A percentile compares a stretch with the other conserved stretches of the same genome.
Evolutionary conservation across 2,329 filamentous ascomycete genomes (phyloP).

Genomic region (Thelonectria blattea): DNA sequence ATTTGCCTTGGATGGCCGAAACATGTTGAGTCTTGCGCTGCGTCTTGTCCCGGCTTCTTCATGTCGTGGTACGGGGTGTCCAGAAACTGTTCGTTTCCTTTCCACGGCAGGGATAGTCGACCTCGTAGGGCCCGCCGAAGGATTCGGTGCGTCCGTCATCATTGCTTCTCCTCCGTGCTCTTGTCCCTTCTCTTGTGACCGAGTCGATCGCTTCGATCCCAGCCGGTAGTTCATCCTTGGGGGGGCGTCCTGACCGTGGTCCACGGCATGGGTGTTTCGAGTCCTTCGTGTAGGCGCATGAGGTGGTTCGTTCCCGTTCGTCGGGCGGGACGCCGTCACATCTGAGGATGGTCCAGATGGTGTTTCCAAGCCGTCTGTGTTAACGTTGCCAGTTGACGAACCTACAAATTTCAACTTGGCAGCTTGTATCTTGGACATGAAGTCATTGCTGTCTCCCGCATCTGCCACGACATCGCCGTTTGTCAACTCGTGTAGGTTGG

Average conservation of each 20-base stretch:
- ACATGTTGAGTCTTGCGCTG: constrained; percentile 73
- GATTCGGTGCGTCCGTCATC: constrained; percentile 49
- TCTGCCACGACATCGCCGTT: constrained; percentile 50
- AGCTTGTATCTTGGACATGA: constrained; percentile 62
- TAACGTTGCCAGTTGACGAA: constrained; percentile 45
- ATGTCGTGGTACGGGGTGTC: constrained; percentile 68
- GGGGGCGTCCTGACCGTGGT: constrained; percentile 62
- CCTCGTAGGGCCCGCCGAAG: constrained; percentile 44
- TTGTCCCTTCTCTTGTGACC: constrained; percentile 45
- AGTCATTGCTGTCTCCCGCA: constrained; percentile 55
- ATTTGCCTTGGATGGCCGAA: constrained; percentile 73
- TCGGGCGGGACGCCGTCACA: constrained; percentile 31
- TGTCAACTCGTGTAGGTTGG: constrained; percentile 49
- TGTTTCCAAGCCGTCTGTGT: constrained; percentile 68
- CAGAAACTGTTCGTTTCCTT: constrained; percentile 91
- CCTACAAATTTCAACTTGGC: constrained; percentile 54
- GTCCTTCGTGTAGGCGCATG: constrained; percentile 60
- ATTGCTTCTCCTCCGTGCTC: constrained; percentile 46
- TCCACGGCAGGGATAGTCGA: constrained; percentile 59
- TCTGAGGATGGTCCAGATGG: constrained; percentile 49
- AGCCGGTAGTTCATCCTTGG: constrained; percentile 68
- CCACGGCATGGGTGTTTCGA: constrained; percentile 59
- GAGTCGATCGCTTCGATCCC: constrained; percentile 51
- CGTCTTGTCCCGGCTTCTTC: constrained; percentile 69
- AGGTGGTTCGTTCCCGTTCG: constrained; percentile 51